These are phyloP conservation scores for Shiraia sp. DNA, from an alignment of 2,329 filamentous ascomycete genomes.

Conservation along the genomic window DNA sequence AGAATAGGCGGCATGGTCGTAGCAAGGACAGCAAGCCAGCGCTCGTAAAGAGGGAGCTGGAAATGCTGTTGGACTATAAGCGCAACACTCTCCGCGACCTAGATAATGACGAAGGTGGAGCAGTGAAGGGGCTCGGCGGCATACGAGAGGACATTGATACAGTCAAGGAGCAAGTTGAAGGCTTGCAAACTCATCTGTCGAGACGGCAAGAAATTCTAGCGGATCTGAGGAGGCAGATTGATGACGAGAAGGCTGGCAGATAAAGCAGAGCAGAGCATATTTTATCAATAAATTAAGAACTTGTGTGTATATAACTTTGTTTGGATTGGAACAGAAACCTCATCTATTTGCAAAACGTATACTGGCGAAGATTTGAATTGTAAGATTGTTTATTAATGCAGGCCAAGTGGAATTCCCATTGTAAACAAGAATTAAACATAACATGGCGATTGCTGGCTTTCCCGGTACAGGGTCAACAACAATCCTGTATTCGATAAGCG, in stretches of 20 bases:
- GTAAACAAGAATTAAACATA: too few relatives aligned
- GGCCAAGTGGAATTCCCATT: too few relatives aligned
- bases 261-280: background rate
- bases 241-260: constrained; percentile 70
- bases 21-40: constrained; percentile 79
- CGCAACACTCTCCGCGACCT: constrained; percentile 74
- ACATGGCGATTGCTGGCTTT: too few relatives aligned
- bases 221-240: constrained; percentile 79
- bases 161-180: constrained; percentile 93
- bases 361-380: too few relatives aligned
- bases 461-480: too few relatives aligned
- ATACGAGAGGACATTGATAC: constrained; percentile 84
- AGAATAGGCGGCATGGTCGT: constrained; percentile 58
- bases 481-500: too few relatives aligned
- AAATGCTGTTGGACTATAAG: constrained; percentile 96
- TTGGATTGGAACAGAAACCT: too few relatives aligned
- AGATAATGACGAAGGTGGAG: constrained; percentile 71
- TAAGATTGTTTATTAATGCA: too few relatives aligned
- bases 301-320: too few relatives aligned
- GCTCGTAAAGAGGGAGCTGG: constrained; percentile 89
- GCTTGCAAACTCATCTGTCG: constrained; percentile 79
- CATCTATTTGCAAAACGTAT: too few relatives aligned
- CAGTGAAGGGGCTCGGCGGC: constrained; percentile 67
- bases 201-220: constrained; percentile 75
- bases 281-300: too few relatives aligned